phyloP scores from a whole-genome alignment of 2,329 filamentous ascomycete species.

The Colletotrichum incanum region DNA sequence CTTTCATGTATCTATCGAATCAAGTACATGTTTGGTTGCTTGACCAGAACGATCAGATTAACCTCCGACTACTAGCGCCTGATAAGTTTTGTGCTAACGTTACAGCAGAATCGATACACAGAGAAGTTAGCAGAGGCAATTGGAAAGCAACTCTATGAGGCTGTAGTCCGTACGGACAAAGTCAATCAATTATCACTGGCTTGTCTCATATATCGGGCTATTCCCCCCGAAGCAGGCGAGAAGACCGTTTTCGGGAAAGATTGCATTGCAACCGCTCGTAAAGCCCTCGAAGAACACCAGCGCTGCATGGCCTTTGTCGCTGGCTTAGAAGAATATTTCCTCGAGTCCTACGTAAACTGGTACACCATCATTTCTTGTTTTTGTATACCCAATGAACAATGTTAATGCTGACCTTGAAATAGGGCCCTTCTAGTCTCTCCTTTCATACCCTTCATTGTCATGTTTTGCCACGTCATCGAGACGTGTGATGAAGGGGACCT shows the following conservation, averaged over 20 bases:
- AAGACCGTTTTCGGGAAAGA: conserved; percentile 45
- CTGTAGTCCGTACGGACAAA: conserved; percentile 41
- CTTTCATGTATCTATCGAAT: too few relatives aligned
- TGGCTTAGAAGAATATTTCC: conserved; percentile 12
- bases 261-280: conserved; percentile 46
- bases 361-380: neutral
- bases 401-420: neutral
- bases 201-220: conserved; percentile 48
- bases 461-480: conserved; percentile 52
- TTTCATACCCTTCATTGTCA: conserved; percentile 48
- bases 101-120: conserved; percentile 17
- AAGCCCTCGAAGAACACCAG: conserved; percentile 45
- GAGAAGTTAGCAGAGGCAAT: conserved; percentile 20
- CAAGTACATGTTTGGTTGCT: too few relatives aligned
- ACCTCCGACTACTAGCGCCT: too few relatives aligned
- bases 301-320: conserved; percentile 38
- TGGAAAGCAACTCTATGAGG: conserved; percentile 39
- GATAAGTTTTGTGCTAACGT: too few relatives aligned
- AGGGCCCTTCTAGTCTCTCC: conserved; percentile 45
- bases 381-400: neutral
- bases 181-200: conserved; percentile 46
- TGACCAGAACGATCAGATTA: too few relatives aligned
- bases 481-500: conserved; percentile 61
- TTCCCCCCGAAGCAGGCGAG: conserved; percentile 41
- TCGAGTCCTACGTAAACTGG: neutral